phyloP scores from a whole-genome alignment of 1,284 basidiomycete genomes.

The Microbotryum scabiosae region DNA sequence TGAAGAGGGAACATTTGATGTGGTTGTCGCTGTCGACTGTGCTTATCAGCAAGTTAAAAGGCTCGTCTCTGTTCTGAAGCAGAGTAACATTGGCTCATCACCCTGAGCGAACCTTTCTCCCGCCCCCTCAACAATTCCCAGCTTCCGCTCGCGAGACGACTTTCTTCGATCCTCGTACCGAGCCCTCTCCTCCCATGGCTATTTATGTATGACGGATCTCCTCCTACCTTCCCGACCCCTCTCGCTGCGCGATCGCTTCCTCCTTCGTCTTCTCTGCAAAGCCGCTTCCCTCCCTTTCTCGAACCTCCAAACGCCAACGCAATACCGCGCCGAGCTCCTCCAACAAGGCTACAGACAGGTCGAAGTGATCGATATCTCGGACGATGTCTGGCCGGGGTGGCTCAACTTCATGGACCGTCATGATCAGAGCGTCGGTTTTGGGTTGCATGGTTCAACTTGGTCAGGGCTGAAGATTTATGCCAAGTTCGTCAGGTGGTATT shows the following conservation, averaged over 20 bases:
- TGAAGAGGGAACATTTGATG: neutral
- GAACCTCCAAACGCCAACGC: conserved; percentile 1
- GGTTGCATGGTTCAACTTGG: conserved; percentile 3
- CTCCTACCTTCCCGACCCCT: neutral
- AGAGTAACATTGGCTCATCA: neutral
- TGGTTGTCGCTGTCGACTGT: conserved; percentile 13
- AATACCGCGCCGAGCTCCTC: conserved; percentile 1
- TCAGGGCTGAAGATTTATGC: conserved; percentile 8
- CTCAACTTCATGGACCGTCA: conserved; percentile 1
- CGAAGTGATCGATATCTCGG: conserved; percentile 9
- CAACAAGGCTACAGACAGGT: conserved; percentile 1
- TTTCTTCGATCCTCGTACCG: conserved; percentile 4
- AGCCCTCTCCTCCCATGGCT: neutral
- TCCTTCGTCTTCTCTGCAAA: conserved; percentile 14
- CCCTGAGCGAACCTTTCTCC: no score
- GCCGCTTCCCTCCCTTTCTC: conserved; percentile 6
- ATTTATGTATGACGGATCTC: conserved; percentile 11
- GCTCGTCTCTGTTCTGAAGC: neutral
- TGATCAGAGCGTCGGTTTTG: neutral
- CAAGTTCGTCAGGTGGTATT: conserved; percentile 17
- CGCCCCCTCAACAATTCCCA: neutral
- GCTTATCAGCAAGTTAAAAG: conserved; percentile 9
- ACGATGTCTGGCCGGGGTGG: conserved; percentile 13
- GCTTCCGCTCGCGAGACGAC: conserved; percentile 9
- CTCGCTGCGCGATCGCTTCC: neutral